Base-by-base conservation (phyloP, 805 yeast genomes). In the Saccharomyces eubayanus region DNA sequence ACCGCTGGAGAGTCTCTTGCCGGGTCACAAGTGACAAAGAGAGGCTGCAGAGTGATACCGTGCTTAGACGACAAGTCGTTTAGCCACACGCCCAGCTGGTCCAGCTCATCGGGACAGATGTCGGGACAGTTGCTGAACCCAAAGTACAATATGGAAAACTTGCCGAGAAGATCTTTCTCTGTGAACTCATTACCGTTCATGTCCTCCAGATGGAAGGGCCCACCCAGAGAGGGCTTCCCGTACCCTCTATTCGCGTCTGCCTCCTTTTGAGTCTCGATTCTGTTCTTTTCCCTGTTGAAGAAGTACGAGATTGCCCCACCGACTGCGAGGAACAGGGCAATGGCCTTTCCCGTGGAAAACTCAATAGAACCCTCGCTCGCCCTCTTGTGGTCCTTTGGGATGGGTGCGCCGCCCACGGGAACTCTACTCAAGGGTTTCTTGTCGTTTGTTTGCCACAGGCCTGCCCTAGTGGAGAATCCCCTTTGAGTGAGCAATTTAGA, bases 111-210 rank as follows among this genome's bases (percentile, higher is more conserved):
- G 10, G 99, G 99, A 71, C 99, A 94, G 52, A 94, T 91, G 72
- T 94, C 99, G 6, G 99, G 99, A 73, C 99, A 94, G 72, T 91
- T 91, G 3, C 97, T 87, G 74, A 94, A 94, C 0, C 99, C 99
- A 72, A 94, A 94, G 69, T 94, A 94, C n/a, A 92, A 70, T 48
- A 94, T 74, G 10, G 92, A 82, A 71, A 90, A 94, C 67, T 81
- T 85, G 31, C 91, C 94, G 57, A 79, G 71, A 64, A 94, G 73
- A 61, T 92, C 78, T 57, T 88, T 76, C 28, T 89, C 83, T 1
- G 97, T 89, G 70, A 94, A 94, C 20, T 68, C 70, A 28, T 85
- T 71, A 41, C 91, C 90, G 51, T 89, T 72, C 31, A 79, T 77
- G 67, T 92, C 96, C 8, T 79, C 72, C 57, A 94, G 73, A 53